Conservation (phyloP, 139 green algal genomes). For the Diplosphaera chodatii region DNA sequence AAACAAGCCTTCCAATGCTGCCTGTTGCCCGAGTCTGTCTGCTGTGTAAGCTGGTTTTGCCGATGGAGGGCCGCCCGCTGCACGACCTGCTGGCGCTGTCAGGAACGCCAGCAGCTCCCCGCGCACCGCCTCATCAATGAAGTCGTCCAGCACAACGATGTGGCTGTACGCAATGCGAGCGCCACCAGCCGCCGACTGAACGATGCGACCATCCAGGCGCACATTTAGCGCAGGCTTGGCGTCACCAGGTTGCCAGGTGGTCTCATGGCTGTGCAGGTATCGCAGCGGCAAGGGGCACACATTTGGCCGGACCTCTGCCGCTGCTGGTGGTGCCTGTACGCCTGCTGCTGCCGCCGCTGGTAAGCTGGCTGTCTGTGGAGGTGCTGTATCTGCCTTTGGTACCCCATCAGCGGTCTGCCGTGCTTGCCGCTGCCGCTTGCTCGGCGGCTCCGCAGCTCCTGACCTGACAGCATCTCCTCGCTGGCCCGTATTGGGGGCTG, state of each 20-base stretch:
- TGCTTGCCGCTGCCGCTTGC: no score
- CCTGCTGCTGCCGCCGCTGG: neutral
- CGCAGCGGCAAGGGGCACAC: slow-evolving; percentile 10
- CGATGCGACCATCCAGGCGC: slow-evolving; percentile 61
- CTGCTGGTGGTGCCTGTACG: neutral
- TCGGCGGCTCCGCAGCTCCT: no score
- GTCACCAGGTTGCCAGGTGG: slow-evolving; percentile 25
- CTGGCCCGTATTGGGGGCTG: no score
- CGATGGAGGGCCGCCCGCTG: neutral
- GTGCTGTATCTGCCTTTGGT: no score
- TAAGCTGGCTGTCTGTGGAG: no score
- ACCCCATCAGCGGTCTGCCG: no score
- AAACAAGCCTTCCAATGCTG: no score
- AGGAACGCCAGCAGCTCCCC: slow-evolving; percentile 30
- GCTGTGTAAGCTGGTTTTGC: neutral
- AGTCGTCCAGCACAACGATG: slow-evolving; percentile 57
- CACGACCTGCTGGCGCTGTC: neutral
- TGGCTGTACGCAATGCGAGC: slow-evolving; percentile 34
- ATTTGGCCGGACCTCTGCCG: neutral
- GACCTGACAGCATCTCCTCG: no score
- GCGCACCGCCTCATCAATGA: slow-evolving; percentile 42
- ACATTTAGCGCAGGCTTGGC: slow-evolving; percentile 42
- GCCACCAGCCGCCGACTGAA: slow-evolving; percentile 33
- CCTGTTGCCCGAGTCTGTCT: neutral
- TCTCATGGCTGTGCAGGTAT: slow-evolving; percentile 9